Conservation (phyloP, 179 eudicot genomes). For the Dionaea muscipula region DNA sequence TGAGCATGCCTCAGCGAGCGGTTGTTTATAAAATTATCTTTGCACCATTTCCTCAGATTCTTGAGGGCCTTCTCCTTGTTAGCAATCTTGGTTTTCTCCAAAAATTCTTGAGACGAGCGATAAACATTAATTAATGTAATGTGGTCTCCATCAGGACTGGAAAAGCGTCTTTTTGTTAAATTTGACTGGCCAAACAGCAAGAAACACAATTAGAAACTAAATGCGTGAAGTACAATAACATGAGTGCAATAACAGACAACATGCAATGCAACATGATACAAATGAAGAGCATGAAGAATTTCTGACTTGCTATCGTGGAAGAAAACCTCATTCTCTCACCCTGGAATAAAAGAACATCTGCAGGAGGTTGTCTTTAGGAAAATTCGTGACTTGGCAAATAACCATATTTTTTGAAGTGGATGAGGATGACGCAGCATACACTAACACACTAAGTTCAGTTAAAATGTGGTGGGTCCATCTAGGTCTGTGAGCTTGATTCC, state of each 20-base stretch:
- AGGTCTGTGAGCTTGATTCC: no score
- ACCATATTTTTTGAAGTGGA: no score
- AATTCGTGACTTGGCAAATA: no score
- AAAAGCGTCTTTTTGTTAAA: slow-evolving; percentile 52
- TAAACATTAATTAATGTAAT: slow-evolving; percentile 66
- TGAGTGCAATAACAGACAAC: background rate
- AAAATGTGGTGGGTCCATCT: no score
- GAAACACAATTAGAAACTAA: background rate
- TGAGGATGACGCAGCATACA: no score
- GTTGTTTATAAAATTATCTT: slow-evolving; percentile 68
- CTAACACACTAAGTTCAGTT: no score
- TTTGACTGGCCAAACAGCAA: slow-evolving; percentile 33
- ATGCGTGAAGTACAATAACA: background rate
- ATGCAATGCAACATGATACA: no score
- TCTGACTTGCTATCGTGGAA: no score
- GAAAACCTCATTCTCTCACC: no score
- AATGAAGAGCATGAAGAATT: no score
- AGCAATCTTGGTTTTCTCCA: slow-evolving; percentile 42
- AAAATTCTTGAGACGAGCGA: slow-evolving; percentile 55
- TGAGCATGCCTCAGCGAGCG: slow-evolving; percentile 86
- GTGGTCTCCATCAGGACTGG: slow-evolving; percentile 87
- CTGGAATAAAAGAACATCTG: no score
- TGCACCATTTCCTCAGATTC: slow-evolving; percentile 74
- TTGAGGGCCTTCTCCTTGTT: slow-evolving; percentile 56
- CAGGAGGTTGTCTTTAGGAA: no score